Evolutionary conservation across 2,329 filamentous ascomycete genomes (phyloP), one percentile per base, ranked within the genome.

Genomic region (Ambrosiella xylebori): DNA sequence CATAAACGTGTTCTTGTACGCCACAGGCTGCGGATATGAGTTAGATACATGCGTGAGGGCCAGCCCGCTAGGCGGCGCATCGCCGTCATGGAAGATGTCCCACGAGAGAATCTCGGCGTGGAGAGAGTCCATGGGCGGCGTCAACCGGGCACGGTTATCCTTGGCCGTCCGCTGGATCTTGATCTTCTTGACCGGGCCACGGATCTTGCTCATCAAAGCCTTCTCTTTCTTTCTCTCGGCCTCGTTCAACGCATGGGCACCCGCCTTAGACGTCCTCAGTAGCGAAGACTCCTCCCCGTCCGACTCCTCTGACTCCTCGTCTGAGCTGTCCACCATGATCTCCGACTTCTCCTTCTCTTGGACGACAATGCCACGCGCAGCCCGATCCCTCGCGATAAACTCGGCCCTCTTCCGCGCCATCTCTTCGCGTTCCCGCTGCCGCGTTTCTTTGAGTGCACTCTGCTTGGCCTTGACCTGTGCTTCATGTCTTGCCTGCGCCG

Each of bases 71-170:
- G 93, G 90, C 5, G 93, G 93, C 60, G 90, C 86, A 65, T 90
- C 88, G 36, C 89, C 88, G 51, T 82, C 74, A 65, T 95, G 86
- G 69, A 96, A 98, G 63, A 94, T 95, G 63, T 98, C 87, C 93
- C 93, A 98, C 58, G 85, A 80, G 2, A 98, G 79, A 55, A 98
- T 88, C 15, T 84, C 84, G 64, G 86, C 84, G 67, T 97, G 93
- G 37, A 98, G 72, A 13, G 81, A 76, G 41, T 88, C 85, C 71
- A 98, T 85, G 63, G 94, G 88, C 7, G 94, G 93, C 38, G 90
- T 86, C 61, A 98, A 76, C 62, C 93, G 85, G 62, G 93, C 91
- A 64, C 91, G 85, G 81, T 96, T 91, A 70, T 98, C 93, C 69
- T 95, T 95, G 51, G 85, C 81, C 13, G 89, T 91, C 54, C 91